Percentiles rank a stretch among this genome's conserved stretches.
Conservation (phyloP, 768 basidiomycete genomes). For the Leccinum uliginosum region DNA sequence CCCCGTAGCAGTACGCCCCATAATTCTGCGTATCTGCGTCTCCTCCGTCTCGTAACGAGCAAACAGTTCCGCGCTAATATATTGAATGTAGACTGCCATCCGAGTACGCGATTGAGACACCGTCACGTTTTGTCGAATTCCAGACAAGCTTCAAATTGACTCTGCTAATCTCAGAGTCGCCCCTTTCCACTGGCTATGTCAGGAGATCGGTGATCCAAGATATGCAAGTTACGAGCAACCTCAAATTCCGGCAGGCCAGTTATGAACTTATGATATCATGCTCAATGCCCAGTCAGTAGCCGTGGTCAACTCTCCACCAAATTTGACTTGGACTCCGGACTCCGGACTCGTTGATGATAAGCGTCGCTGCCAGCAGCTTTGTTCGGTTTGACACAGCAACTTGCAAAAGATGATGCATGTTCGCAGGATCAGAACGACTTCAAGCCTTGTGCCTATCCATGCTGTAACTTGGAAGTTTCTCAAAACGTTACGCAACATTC, state of each 20-base stretch:
- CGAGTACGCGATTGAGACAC: background rate
- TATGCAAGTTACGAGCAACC: no score
- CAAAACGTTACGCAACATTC: no score
- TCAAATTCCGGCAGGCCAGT: no score
- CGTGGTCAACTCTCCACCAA: background rate
- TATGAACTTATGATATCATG: background rate
- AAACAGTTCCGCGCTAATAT: background rate
- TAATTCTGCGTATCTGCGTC: background rate
- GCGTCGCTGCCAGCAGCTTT: background rate
- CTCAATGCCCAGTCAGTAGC: background rate
- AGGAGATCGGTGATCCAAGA: no score
- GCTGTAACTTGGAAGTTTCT: background rate
- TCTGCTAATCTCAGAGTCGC: no score
- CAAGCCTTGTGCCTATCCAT: no score
- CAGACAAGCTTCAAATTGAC: background rate
- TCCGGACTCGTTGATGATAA: background rate
- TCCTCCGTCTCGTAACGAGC: background rate
- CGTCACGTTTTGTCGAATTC: background rate
- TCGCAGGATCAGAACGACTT: no score
- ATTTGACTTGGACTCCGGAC: background rate
- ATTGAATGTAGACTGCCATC: background rate
- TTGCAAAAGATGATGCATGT: no score
- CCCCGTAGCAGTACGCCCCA: background rate
- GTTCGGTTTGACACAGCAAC: background rate
- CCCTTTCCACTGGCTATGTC: no score